Percentiles rank a stretch among this genome's conserved stretches.
Conservation (phyloP, 2,329 filamentous ascomycete genomes). For the Aureobasidium sp. region DNA sequence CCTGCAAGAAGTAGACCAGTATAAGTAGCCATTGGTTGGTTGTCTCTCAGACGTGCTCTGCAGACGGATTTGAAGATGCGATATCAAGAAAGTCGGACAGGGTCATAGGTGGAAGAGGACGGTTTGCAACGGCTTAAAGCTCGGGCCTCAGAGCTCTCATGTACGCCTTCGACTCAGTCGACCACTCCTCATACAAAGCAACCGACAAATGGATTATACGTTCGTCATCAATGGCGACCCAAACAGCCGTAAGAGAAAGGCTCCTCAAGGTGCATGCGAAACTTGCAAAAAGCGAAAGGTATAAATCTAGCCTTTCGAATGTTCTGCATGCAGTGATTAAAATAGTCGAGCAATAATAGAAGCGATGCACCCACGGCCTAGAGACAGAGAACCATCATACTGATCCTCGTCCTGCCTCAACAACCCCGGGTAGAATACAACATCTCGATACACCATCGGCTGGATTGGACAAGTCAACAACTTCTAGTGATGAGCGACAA, state of each 20-base stretch:
- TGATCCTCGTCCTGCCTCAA: constrained; percentile 3
- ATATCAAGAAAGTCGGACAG: neutral
- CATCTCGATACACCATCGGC: neutral
- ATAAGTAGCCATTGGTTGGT: too few relatives aligned
- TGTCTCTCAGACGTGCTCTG: too few relatives aligned
- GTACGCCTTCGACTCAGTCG: neutral
- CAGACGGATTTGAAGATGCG: neutral
- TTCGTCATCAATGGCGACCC: constrained; percentile 36
- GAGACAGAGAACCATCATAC: neutral
- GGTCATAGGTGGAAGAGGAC: neutral
- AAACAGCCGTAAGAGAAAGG: constrained; percentile 36
- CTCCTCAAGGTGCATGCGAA: constrained; percentile 36
- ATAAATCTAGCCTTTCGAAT: neutral
- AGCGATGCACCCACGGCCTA: constrained; percentile 35
- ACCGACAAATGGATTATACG: constrained; percentile 19
- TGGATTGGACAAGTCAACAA: neutral
- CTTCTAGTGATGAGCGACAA: neutral
- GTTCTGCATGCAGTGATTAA: constrained; percentile 13
- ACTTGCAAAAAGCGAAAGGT: constrained; percentile 36
- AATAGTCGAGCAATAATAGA: constrained; percentile 23
- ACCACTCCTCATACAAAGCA: neutral
- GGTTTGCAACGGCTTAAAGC: neutral
- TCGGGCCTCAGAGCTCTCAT: neutral
- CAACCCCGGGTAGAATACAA: constrained; percentile 16
- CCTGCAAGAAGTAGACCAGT: too few relatives aligned